Conservation (phyloP, 2,329 filamentous ascomycete species). For the Thielaviopsis cerberus region DNA sequence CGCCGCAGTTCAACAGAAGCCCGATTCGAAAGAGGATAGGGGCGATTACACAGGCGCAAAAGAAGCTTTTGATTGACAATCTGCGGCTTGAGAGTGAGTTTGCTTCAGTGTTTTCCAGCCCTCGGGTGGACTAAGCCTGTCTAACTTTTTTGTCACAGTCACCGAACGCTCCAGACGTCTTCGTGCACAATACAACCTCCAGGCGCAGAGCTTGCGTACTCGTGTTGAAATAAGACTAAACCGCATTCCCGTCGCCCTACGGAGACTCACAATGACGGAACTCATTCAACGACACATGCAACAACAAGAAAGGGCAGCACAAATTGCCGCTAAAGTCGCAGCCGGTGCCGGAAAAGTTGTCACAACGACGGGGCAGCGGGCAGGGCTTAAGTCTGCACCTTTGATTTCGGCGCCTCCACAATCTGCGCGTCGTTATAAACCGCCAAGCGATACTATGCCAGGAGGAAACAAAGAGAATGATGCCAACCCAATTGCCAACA, state of each 20-base stretch:
- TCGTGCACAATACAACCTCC: conserved; percentile 71
- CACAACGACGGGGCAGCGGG: conserved; percentile 14
- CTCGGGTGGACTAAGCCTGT: background rate
- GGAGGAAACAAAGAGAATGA: conserved; percentile 64
- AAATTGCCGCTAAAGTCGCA: conserved; percentile 10
- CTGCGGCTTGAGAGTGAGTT: conserved; percentile 67
- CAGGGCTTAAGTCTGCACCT: conserved; percentile 11
- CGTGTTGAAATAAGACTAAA: conserved; percentile 88
- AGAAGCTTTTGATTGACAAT: conserved; percentile 76
- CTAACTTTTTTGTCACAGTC: conserved; percentile 32
- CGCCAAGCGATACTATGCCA: conserved; percentile 41
- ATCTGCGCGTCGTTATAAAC: conserved; percentile 10
- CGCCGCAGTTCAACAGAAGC: conserved; percentile 28
- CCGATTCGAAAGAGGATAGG: conserved; percentile 43
- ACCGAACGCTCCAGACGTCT: conserved; percentile 75
- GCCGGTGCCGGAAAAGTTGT: conserved; percentile 19
- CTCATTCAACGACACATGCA: conserved; percentile 38
- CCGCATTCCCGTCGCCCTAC: conserved; percentile 63
- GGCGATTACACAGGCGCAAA: conserved; percentile 51
- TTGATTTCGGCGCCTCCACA: conserved; percentile 3
- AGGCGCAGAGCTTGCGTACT: conserved; percentile 67
- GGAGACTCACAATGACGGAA: conserved; percentile 67
- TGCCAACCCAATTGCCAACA: conserved; percentile 36
- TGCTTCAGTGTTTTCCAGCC: background rate
- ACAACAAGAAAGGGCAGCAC: conserved; percentile 20